Evolutionary conservation across 495 filamentous ascomycete species (phyloP), one percentile per base, ranked within the genome.

Genomic region (Antarctomyces pellizariae): DNA sequence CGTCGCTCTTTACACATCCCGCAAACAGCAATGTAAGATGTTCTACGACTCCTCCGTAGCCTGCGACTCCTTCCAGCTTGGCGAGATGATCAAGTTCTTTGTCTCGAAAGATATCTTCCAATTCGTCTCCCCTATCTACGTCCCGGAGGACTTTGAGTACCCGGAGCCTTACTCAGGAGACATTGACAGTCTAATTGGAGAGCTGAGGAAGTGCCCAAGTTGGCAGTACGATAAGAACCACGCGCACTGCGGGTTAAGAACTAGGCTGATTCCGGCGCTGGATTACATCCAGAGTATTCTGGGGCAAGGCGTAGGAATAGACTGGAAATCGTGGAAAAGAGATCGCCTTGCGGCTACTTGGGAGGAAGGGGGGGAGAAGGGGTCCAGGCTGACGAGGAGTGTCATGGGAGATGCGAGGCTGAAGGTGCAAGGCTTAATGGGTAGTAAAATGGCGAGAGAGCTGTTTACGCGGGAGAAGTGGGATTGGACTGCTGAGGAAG

Each of bases 51-150:
- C 70, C 18, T 73, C 65, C 20, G 50, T 58, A 9, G 62, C 72
- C 33, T 91, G 80, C 44, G 80, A 91, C 46, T 66, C 71, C 3
- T 91, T 77, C 44, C 77, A 90, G 38, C 57, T 89, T 0, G 80
- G 80, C 9, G 75, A 89, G 48, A 79, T 80, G 57, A 48, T 76
- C 33, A 72, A 75, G 20, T 91, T 89, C 44, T 69, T 91, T 14
- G 41, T 57, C 3, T 53, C 59, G 26, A 67, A 42, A 45, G 53
- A 36, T 45, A 58, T 53, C 36, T 46, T 48, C 11, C 61, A 37
- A 44, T 57, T 50, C 31, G 58, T 47, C 33, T 37, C 40, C 7
- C 7, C 7, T 11, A 22, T 22, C 19, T 7, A 7, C 7, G 19
- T 11, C 7, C 37, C 40, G 4, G 36, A 43, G 22, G 40, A 43